Percentiles rank a stretch among this genome's conserved stretches.
phyloP scores from a whole-genome alignment of 257 asterid genomes.

The Penstemon newberryi region DNA sequence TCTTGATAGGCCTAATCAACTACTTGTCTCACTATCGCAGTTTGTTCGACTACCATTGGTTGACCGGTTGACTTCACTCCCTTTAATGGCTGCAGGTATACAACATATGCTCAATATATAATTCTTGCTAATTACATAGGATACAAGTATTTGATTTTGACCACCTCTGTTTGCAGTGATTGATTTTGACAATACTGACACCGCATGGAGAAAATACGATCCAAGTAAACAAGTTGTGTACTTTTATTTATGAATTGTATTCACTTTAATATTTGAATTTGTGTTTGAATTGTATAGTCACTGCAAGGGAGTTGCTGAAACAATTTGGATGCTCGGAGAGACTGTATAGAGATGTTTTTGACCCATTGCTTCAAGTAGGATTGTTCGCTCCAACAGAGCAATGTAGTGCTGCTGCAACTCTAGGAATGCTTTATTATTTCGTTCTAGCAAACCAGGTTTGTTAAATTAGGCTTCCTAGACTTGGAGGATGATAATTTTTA shows the following conservation, averaged over 20 bases:
- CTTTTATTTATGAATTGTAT: not conserved
- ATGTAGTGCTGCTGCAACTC: conserved; percentile 65
- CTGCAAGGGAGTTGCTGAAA: conserved; percentile 64
- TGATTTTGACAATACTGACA: conserved; percentile 64
- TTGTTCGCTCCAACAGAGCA: conserved; percentile 63
- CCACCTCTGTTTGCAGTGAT: conserved; percentile 49
- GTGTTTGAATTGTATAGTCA: conserved; percentile 41
- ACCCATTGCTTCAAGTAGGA: conserved; percentile 63
- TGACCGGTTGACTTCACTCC: conserved; percentile 57
- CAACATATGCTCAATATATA: not conserved
- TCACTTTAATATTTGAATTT: conserved; percentile 8
- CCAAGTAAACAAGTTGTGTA: conserved; percentile 38
- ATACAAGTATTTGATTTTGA: not conserved
- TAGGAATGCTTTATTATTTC: conserved; percentile 50
- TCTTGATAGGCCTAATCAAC: conserved; percentile 9
- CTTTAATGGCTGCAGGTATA: conserved; percentile 65
- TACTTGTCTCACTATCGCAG: conserved; percentile 30
- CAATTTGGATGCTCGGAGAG: conserved; percentile 64
- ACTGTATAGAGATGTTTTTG: conserved; percentile 44
- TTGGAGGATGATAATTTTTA: not conserved
- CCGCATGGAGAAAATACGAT: conserved; percentile 61
- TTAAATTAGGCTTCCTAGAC: not conserved
- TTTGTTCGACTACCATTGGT: conserved; percentile 47
- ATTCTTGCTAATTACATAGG: not conserved
- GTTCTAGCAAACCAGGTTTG: conserved; percentile 61